Conservation (phyloP, 2,329 filamentous ascomycete genomes). For the Aspergillus latus region DNA sequence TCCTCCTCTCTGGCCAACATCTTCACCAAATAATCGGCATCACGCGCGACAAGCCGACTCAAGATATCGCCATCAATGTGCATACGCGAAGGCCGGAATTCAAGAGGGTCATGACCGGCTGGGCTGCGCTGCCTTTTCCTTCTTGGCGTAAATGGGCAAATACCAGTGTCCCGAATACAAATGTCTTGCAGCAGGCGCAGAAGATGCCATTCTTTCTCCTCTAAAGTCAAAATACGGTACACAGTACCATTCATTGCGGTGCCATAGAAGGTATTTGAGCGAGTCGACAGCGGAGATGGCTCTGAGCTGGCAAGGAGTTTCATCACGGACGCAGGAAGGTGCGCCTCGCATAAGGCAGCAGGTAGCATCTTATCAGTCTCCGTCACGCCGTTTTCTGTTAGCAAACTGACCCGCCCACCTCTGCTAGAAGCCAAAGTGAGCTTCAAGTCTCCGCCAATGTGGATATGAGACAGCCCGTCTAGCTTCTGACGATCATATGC, state of each 20-base stretch:
- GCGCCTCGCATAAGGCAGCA: slow-evolving; percentile 30
- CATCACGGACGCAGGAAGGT: slow-evolving; percentile 37
- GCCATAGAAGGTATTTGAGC: slow-evolving; percentile 58
- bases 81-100: slow-evolving; percentile 50
- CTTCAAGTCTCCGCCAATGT: slow-evolving; percentile 42
- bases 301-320: slow-evolving; percentile 27
- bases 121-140: slow-evolving; percentile 28
- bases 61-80: slow-evolving; percentile 70
- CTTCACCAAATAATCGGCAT: slow-evolving; percentile 31
- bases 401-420: slow-evolving; percentile 52
- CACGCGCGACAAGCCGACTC: slow-evolving; percentile 52
- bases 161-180: slow-evolving; percentile 48
- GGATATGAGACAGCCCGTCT: slow-evolving; percentile 37
- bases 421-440: slow-evolving; percentile 52
- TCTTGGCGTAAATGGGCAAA: slow-evolving; percentile 53
- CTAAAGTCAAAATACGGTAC: slow-evolving; percentile 67
- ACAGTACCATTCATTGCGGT: slow-evolving; percentile 68
- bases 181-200: slow-evolving; percentile 73
- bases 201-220: slow-evolving; percentile 62
- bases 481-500: slow-evolving; percentile 35
- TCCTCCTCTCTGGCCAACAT: slow-evolving; percentile 30
- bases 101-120: slow-evolving; percentile 41
- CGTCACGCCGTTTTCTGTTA: slow-evolving; percentile 27
- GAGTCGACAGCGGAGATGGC: slow-evolving; percentile 16
- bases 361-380: slow-evolving; percentile 34